Evolutionary conservation across 2,329 filamentous ascomycete species (phyloP).

Genomic region (Alternaria solani): DNA sequence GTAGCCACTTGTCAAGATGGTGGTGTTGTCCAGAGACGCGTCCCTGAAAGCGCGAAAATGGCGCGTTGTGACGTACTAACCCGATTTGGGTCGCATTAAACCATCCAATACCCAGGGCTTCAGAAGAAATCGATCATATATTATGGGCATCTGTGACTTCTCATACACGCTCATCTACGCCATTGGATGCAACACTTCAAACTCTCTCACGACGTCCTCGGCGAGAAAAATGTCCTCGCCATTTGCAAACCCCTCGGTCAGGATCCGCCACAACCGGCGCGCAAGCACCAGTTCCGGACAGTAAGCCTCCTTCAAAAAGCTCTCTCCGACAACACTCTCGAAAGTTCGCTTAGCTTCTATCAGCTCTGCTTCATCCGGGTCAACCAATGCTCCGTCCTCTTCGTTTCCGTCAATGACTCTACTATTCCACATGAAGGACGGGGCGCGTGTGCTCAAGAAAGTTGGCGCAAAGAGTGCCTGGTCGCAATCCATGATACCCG

Average conservation of each 20-base stretch:
- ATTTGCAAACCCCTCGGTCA: background rate
- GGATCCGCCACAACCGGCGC: background rate
- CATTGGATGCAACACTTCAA: background rate
- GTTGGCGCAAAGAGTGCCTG: constrained; percentile 30
- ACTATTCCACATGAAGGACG: constrained; percentile 29
- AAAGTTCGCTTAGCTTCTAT: background rate
- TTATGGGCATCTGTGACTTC: too few species aligned
- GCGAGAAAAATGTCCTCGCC: background rate
- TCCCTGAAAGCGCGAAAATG: background rate
- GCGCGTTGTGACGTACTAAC: background rate
- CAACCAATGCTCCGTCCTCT: background rate
- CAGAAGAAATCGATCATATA: background rate
- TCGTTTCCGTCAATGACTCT: background rate
- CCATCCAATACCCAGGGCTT: background rate
- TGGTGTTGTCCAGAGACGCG: background rate
- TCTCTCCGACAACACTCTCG: background rate
- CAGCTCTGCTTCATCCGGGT: background rate
- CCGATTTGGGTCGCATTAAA: background rate
- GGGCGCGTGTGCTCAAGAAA: constrained; percentile 23
- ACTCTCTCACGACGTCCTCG: constrained; percentile 1
- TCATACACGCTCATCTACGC: background rate
- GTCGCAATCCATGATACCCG: constrained; percentile 37
- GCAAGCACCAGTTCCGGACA: background rate
- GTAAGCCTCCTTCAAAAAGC: background rate
- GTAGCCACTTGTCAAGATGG: background rate